Base-by-base conservation (phyloP, 805 yeast species). In the Zygosaccharomyces gambellarensis region DNA sequence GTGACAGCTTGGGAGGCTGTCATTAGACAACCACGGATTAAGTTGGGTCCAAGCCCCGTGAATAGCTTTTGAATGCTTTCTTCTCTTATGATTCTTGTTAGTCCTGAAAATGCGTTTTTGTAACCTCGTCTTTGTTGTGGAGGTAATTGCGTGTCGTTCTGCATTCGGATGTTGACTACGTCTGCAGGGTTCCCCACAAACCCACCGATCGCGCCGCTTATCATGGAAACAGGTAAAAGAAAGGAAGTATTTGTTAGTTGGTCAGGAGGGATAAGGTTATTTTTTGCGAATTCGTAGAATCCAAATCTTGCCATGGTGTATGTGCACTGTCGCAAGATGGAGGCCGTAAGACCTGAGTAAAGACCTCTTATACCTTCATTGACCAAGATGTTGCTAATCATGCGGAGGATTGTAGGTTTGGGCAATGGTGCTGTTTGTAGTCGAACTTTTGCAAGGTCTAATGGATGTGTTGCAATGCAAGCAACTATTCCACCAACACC, bases 1-100 rank as follows among this genome's bases (percentile, higher is more conserved):
- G 95, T 84, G 4, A 87, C 96, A 48, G 87, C 94, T 64, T 88
- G 96, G 2, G 92, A 83, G 0, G 95, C 90, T 0, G 96, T 88
- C 96, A 88, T 88, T 48, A 88, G 72, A 7, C 87, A 79, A 31
- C 95, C 96, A 63, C 96, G 77, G 2, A 81, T 77, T 55, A 87
- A 74, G 63, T 88, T 88, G 14, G 96, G 95, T 9, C 76, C 77
- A 49, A 86, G 73, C 1, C 96, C 96, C 53, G 90, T 74, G 61
- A 85, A 81, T 46, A 86, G 69, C 0, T 88, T 73, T 7, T 59
- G 46, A 1, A 74, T 58, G 12, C 86, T 85, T 63, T 89, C 96
- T 31, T 82, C 81, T 42, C 64, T 71, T 6, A 71, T 59, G 44
- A 89, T 81, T 55, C 83, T 75, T 46, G 63, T 60, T 28, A 89